Percentiles rank a stretch among this genome's conserved stretches.
Conservation (phyloP, 805 yeast genomes). For the Metschnikowia vanudenii region DNA sequence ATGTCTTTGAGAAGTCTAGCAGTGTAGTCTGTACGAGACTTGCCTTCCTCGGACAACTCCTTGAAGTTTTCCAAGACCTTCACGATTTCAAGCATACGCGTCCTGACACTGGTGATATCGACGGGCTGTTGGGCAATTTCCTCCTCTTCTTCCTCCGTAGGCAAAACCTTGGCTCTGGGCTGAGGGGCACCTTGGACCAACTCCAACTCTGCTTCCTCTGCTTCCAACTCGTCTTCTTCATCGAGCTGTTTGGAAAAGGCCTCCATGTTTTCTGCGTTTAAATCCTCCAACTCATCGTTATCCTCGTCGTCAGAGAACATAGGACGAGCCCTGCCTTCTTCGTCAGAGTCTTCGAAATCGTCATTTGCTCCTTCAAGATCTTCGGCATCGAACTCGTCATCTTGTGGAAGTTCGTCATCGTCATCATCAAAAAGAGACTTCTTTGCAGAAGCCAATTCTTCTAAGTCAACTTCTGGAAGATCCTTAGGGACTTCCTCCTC, state of each 20-base stretch:
- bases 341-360: slow-evolving; percentile 53
- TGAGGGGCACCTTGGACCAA: slow-evolving; percentile 51
- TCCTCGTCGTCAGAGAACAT: slow-evolving; percentile 78
- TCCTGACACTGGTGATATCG: slow-evolving; percentile 79
- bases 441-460: slow-evolving; percentile 66
- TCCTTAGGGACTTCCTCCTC: slow-evolving; percentile 26
- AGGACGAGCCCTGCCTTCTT: slow-evolving; percentile 58
- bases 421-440: slow-evolving; percentile 78
- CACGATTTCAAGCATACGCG: slow-evolving; percentile 93
- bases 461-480: slow-evolving; percentile 65
- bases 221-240: slow-evolving; percentile 49
- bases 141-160: slow-evolving; percentile 64
- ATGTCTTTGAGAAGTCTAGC: slow-evolving; percentile 81
- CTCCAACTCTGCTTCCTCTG: slow-evolving; percentile 51
- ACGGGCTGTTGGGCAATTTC: slow-evolving; percentile 54
- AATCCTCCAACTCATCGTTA: slow-evolving; percentile 53
- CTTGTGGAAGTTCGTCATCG: slow-evolving; percentile 41
- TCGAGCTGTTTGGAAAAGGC: slow-evolving; percentile 68
- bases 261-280: slow-evolving; percentile 84
- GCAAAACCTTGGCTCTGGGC: slow-evolving; percentile 77
- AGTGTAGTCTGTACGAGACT: slow-evolving; percentile 78
- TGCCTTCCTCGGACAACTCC: slow-evolving; percentile 78
- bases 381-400: slow-evolving; percentile 43
- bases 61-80: slow-evolving; percentile 91
- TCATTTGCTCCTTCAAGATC: slow-evolving; percentile 24